These are phyloP conservation scores for Cyberlindnera euphorbiiphila DNA, from an alignment of 805 yeast genomes.

Conservation along the genomic window DNA sequence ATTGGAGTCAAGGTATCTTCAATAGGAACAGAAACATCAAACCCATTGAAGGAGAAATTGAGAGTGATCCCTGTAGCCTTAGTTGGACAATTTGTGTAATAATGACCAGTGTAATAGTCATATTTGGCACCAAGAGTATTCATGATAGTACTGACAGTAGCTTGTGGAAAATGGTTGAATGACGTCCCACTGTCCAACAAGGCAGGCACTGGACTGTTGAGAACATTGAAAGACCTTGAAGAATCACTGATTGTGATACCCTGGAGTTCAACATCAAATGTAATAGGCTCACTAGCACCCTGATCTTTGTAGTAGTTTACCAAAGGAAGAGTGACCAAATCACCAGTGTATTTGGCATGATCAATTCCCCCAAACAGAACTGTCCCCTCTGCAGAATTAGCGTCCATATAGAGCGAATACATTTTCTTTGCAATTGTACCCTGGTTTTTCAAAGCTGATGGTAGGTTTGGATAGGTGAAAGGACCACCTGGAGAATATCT, in stretches of 20 bases:
- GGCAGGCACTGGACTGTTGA: constrained; percentile 23
- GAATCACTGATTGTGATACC: not conserved
- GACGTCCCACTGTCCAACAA: constrained; percentile 60
- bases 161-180: constrained; percentile 40
- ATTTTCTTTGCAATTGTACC: constrained; percentile 48
- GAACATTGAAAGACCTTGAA: not conserved
- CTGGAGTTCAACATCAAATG: not conserved
- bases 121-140: constrained; percentile 30
- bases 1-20: constrained; percentile 1
- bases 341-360: constrained; percentile 37
- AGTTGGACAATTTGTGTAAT: constrained; percentile 4
- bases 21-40: constrained; percentile 4
- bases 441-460: constrained; percentile 47
- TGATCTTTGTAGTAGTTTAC: constrained; percentile 29
- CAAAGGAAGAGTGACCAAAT: constrained; percentile 41
- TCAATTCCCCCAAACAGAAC: constrained; percentile 58
- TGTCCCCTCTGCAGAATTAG: constrained; percentile 37
- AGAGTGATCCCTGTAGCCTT: not conserved
- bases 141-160: constrained; percentile 19
- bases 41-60: constrained; percentile 5
- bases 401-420: constrained; percentile 51
- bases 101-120: constrained; percentile 16
- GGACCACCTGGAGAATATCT: constrained; percentile 28
- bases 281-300: constrained; percentile 28
- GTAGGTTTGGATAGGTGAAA: constrained; percentile 53